phyloP scores from a whole-genome alignment of 805 yeast species.

The Yarrowia sp. region DNA sequence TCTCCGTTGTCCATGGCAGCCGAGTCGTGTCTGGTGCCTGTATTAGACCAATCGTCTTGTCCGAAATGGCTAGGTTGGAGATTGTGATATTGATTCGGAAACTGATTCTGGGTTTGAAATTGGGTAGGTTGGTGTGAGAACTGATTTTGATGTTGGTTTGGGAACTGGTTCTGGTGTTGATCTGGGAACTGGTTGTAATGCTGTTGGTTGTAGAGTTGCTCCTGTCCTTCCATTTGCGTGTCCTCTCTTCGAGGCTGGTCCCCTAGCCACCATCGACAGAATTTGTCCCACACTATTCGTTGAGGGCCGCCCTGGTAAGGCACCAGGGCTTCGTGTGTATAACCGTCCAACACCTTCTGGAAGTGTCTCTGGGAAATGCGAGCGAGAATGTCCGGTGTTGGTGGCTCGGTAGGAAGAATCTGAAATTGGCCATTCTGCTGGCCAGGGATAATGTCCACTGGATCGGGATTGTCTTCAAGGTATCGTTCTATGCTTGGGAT shows the following conservation, averaged over 20 bases:
- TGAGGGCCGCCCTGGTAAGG: conserved; percentile 8
- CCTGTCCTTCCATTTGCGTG: neutral
- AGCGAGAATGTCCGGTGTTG: conserved; percentile 9
- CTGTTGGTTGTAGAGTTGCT: neutral
- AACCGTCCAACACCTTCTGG: conserved; percentile 9
- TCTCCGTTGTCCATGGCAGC: neutral
- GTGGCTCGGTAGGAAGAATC: conserved; percentile 5
- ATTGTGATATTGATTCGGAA: neutral
- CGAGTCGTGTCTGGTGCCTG: neutral
- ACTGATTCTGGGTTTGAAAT: neutral
- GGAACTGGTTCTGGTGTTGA: neutral
- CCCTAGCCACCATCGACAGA: conserved; percentile 2
- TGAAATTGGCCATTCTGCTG: conserved; percentile 6
- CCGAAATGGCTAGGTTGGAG: neutral
- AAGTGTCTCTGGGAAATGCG: conserved; percentile 9
- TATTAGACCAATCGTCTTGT: neutral
- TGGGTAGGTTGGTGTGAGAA: neutral
- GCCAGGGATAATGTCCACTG: neutral
- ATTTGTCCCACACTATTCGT: conserved; percentile 7
- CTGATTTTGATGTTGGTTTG: neutral
- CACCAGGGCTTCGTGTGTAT: conserved; percentile 7
- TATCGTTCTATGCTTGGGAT: conserved; percentile 33
- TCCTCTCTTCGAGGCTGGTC: neutral
- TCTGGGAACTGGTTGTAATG: neutral
- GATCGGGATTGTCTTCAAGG: conserved; percentile 27